Base-by-base conservation (phyloP, 768 basidiomycete genomes). In the Rhodotorula graminis region DNA sequence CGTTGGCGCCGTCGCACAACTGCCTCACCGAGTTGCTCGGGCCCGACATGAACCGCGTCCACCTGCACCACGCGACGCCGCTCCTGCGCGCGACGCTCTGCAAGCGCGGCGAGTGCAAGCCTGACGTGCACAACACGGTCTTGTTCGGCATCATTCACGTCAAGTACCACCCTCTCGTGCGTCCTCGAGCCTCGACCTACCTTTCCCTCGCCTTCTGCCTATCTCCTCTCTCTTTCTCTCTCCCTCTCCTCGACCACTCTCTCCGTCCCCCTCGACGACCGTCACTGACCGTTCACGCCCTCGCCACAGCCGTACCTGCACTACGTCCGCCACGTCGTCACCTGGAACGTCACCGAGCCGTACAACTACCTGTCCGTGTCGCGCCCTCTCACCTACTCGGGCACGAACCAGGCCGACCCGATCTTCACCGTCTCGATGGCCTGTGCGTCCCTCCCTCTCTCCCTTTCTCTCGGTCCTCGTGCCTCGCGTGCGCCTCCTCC, bases 331-430 rank as follows among this genome's bases (percentile, higher is more conserved):
- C 56, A 66, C 37, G 57, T 64, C 18, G 71, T 72, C 37, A 72
- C 71, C 15, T 68, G 65, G 66, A 72, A 72, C 71, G 66, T 65
- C 56, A 72, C 71, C 27, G 47, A 66, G 29, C 66, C 65, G 3
- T 72, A 67, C 71, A 65, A 72, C 55, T 72, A 72, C 66, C 31
- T 72, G 12, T 59, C 56, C 5, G 71, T 72, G 19, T 68, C 71
- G n/a, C 52, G 53, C 29, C 71, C 71, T 47, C 55, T 72, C 55
- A 67, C 50, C 18, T 72, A 64, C 63, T 42, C 27, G 21, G 71
- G 71, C 2, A 72, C 71, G 50, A 68, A 72, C 63, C 71, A 72
- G n/a, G 71, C 66, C 56, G 71, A 72, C 58, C 66, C 71, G 6
- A 72, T 72, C 59, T 72, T 72, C 53, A 72, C 71, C 29, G 66